Evolutionary conservation across 371 early-diverging fungal species (phyloP).

Genomic region (Rhizopus delemar): DNA sequence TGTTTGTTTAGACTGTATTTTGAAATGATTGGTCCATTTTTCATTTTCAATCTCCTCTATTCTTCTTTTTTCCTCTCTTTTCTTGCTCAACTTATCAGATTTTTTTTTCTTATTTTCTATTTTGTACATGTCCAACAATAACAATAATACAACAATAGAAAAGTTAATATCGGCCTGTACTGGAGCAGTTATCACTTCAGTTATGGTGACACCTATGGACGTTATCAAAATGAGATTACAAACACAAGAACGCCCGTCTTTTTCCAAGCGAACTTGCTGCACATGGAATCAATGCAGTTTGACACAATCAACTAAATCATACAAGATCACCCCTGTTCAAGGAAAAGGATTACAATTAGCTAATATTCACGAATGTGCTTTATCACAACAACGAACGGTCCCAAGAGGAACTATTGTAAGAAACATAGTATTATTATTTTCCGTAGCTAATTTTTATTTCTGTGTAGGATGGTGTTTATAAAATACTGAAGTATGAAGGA

Average conservation of each 20-base stretch:
- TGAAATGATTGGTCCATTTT: not conserved
- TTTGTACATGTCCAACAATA: not conserved
- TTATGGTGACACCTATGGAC: slow-evolving; percentile 85
- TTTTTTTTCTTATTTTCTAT: slow-evolving; percentile 1
- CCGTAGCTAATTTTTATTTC: not conserved
- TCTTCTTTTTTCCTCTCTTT: slow-evolving; percentile 1
- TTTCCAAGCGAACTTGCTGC: slow-evolving; percentile 14
- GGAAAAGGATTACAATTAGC: slow-evolving; percentile 17
- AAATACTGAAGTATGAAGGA: slow-evolving; percentile 84
- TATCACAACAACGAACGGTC: slow-evolving; percentile 4
- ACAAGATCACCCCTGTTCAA: slow-evolving; percentile 9
- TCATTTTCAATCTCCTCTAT: not conserved
- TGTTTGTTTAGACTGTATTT: too few species aligned
- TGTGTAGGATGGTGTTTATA: slow-evolving; percentile 71
- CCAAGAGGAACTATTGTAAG: slow-evolving; percentile 40
- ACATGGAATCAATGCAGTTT: slow-evolving; percentile 14
- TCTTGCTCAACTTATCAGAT: not conserved
- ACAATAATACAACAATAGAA: slow-evolving; percentile 33
- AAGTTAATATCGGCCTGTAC: slow-evolving; percentile 72
- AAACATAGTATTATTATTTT: not conserved
- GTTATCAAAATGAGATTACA: slow-evolving; percentile 93
- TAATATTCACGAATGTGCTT: slow-evolving; percentile 32
- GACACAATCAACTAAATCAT: slow-evolving; percentile 21
- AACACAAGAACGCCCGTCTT: slow-evolving; percentile 47
- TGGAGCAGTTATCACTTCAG: slow-evolving; percentile 75